Percentiles rank a stretch among this genome's conserved stretches.
These are phyloP conservation scores for Tylopilus sp. DNA, from an alignment of 1,284 basidiomycete genomes.

Conservation along the genomic window DNA sequence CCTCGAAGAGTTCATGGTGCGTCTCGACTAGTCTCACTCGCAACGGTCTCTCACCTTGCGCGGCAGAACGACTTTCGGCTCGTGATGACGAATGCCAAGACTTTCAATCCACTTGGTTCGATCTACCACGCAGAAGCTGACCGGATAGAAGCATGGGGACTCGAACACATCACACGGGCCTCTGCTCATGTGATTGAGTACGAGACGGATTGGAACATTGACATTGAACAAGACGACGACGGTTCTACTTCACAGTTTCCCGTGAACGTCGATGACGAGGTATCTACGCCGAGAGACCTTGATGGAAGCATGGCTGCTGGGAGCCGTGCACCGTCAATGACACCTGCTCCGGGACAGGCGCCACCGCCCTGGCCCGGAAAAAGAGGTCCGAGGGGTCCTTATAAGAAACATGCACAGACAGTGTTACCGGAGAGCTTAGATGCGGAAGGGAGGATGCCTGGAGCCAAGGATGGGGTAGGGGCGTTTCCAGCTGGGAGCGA, in stretches of 20 bases:
- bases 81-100: constrained; percentile 69
- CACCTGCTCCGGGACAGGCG: constrained; percentile 39
- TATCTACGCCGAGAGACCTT: constrained; percentile 24
- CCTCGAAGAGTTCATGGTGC: constrained; percentile 70
- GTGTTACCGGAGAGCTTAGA: constrained; percentile 56
- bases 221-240: constrained; percentile 68
- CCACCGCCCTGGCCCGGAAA: constrained; percentile 27
- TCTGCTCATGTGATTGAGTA: constrained; percentile 70
- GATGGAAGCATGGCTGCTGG: constrained; percentile 26
- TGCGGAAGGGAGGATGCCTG: constrained; percentile 65
- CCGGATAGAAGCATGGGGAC: constrained; percentile 59
- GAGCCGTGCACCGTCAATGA: constrained; percentile 22
- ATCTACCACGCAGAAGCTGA: constrained; percentile 73
- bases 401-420: constrained; percentile 40
- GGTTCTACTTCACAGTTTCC: constrained; percentile 31
- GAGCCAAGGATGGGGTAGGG: constrained; percentile 68
- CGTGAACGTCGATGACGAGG: constrained; percentile 30
- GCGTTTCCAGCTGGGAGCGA: constrained; percentile 66
- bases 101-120: constrained; percentile 67
- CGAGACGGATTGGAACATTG: constrained; percentile 79
- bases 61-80: constrained; percentile 64
- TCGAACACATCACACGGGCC: constrained; percentile 69
- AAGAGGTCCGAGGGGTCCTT: constrained; percentile 44
- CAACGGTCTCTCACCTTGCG: not conserved
- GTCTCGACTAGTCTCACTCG: constrained; percentile 23